phyloP scores from a whole-genome alignment of 2,329 filamentous ascomycete species.

The Colletotrichum cereale region DNA sequence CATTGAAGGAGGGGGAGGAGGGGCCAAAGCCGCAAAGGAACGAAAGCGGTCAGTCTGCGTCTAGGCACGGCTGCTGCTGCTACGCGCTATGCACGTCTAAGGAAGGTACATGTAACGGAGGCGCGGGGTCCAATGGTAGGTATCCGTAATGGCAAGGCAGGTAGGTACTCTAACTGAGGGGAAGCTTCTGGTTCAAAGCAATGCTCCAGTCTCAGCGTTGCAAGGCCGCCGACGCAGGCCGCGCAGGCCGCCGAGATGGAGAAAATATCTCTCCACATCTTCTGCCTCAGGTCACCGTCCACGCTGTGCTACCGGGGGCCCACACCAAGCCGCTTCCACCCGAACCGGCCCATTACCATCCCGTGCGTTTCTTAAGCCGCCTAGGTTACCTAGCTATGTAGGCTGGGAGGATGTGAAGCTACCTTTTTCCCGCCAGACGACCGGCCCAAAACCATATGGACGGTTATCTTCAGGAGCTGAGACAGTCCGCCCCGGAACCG shows the following conservation, averaged over 20 bases:
- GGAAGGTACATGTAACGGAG: conserved; percentile 35
- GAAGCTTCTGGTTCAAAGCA: conserved; percentile 26
- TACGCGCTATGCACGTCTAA: conserved; percentile 29
- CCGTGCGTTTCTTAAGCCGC: conserved; percentile 19
- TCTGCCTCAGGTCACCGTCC: conserved; percentile 35
- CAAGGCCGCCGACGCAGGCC: conserved; percentile 33
- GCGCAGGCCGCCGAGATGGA: conserved; percentile 16
- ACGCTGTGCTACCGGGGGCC: conserved; percentile 1
- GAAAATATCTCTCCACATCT: conserved; percentile 25
- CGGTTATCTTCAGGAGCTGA: no score
- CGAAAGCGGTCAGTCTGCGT: conserved; percentile 36
- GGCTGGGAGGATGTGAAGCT: not conserved
- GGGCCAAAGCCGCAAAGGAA: conserved; percentile 34
- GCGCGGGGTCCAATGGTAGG: conserved; percentile 27
- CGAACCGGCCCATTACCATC: conserved; percentile 27
- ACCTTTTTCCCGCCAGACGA: not conserved
- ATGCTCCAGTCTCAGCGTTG: conserved; percentile 31
- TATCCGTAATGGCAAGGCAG: conserved; percentile 4
- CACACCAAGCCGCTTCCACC: conserved; percentile 31
- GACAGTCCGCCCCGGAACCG: no score
- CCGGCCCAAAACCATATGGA: not conserved
- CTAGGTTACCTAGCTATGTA: not conserved
- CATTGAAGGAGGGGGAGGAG: conserved; percentile 35
- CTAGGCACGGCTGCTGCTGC: conserved; percentile 24
- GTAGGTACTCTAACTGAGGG: conserved; percentile 19